These are phyloP conservation scores for Parastagonospora nodorum DNA, from an alignment of 2,329 filamentous ascomycete genomes.

Conservation along the genomic window DNA sequence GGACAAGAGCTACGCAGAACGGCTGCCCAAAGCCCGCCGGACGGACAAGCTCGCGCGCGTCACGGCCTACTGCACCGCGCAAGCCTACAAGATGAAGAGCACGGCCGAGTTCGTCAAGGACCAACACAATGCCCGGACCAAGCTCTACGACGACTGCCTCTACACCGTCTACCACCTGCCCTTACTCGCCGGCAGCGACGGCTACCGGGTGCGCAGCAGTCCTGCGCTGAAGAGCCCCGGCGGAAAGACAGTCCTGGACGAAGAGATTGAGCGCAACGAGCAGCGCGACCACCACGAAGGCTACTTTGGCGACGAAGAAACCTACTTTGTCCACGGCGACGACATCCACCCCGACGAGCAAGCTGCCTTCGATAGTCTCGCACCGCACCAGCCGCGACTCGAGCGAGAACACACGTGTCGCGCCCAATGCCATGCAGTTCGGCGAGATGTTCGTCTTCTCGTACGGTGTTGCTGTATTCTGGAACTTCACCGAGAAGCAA, in stretches of 20 bases:
- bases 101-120: constrained; percentile 89
- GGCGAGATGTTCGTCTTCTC: constrained; percentile 97
- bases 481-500: constrained; percentile 96
- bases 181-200: constrained; percentile 80
- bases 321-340: constrained; percentile 54
- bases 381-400: constrained; percentile 26
- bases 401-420: constrained; percentile 55
- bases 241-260: constrained; percentile 88
- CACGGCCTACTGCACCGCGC: constrained; percentile 95
- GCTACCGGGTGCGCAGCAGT: constrained; percentile 86
- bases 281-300: constrained; percentile 87
- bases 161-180: constrained; percentile 96
- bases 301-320: constrained; percentile 77
- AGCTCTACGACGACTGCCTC: constrained; percentile 96
- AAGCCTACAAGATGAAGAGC: constrained; percentile 86
- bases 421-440: constrained; percentile 75
- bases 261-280: constrained; percentile 95
- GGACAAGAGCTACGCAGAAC: constrained; percentile 91
- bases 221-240: constrained; percentile 92
- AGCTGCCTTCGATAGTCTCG: constrained; percentile 11
- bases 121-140: constrained; percentile 87
- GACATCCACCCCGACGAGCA: constrained; percentile 28
- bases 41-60: constrained; percentile 87
- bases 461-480: constrained; percentile 97
- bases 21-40: constrained; percentile 84